Evolutionary conservation across 352 stramenopile species (phyloP).

Genomic region (Phytophthora pseudosyringae): DNA sequence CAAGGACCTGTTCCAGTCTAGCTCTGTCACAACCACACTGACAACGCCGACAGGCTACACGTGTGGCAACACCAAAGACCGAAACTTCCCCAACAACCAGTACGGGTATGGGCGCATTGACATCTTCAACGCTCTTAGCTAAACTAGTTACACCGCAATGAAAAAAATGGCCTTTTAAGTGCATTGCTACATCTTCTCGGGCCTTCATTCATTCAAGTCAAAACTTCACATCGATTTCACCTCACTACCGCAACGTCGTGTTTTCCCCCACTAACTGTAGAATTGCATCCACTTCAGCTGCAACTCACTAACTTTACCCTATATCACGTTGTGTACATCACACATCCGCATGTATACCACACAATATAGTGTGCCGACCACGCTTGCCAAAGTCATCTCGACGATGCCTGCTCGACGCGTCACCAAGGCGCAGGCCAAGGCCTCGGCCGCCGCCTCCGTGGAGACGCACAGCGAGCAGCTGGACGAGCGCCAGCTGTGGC

Average conservation of each 20-base stretch:
- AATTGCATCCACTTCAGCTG: too few species aligned
- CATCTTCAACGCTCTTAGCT: conserved; percentile 40
- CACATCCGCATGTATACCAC: too few species aligned
- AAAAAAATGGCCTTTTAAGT: neutral
- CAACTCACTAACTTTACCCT: too few species aligned
- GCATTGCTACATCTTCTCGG: too few species aligned
- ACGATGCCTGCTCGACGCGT: conserved; percentile 28
- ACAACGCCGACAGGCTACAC: conserved; percentile 39
- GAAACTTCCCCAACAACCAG: conserved; percentile 65
- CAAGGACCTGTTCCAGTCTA: conserved; percentile 42
- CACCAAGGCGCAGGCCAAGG: conserved; percentile 28
- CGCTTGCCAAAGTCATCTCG: neutral
- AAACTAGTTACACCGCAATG: neutral
- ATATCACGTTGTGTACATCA: too few species aligned
- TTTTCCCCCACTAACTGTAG: neutral
- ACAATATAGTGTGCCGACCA: too few species aligned
- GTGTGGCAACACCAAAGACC: conserved; percentile 48
- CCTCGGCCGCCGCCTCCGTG: conserved; percentile 4
- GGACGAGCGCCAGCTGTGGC: conserved; percentile 59
- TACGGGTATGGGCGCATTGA: conserved; percentile 61
- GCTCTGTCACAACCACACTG: conserved; percentile 35
- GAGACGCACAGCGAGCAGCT: conserved; percentile 24
- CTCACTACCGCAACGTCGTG: neutral
- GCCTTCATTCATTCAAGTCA: too few species aligned
- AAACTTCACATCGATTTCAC: too few species aligned